Evolutionary conservation across 2,329 filamentous ascomycete genomes (phyloP), one percentile per base, ranked within the genome.

Genomic region (Fusarium hainanense): DNA sequence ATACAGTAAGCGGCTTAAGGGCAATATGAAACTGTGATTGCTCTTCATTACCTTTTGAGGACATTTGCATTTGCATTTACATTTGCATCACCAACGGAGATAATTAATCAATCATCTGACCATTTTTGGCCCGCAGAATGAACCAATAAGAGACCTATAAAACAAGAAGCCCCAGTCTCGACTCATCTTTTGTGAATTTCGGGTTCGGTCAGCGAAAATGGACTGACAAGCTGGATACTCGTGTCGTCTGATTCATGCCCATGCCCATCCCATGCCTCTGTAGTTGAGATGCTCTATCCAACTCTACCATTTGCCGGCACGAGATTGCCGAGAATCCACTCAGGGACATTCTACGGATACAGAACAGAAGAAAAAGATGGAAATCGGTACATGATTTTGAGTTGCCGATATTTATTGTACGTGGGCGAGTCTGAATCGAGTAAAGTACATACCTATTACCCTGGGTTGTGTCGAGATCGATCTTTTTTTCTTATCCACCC

Each of bases 171-270:
- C 46, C 49, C 62, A 41, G 63, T 68, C 63, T 59, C 54, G 67
- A 46, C 52, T 52, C 51, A 40, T 44, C 58, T 44, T 34, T 63
- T 42, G 44, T 16, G 41, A 69, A 49, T 66, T 49, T 68, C 68
- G 68, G 52, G 52, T 52, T 70, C 68, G 68, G 68, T 71, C 68
- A 71, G 55, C 68, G 64, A 70, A 71, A 68, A 71, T 28, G 68
- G 63, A 21, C 40, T 63, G 54, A 54, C 44, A 14, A 42, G n/a
- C 34, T 52, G 34, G 32, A 40, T 40, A n/a, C n/a, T 42, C 20
- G 60, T 21, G 40, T 20, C 30, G 27, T 54, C 48, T 64, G 63
- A 60, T 70, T 63, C 57, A 58, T 66, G 65, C 16, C 32, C 28
- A 30, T 30, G 7, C 20, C 42, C 37, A 3, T 40, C 16, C 32